These are phyloP conservation scores for Prinsepia uniflora DNA, from an alignment of 306 rosid species.

Conservation along the genomic window DNA sequence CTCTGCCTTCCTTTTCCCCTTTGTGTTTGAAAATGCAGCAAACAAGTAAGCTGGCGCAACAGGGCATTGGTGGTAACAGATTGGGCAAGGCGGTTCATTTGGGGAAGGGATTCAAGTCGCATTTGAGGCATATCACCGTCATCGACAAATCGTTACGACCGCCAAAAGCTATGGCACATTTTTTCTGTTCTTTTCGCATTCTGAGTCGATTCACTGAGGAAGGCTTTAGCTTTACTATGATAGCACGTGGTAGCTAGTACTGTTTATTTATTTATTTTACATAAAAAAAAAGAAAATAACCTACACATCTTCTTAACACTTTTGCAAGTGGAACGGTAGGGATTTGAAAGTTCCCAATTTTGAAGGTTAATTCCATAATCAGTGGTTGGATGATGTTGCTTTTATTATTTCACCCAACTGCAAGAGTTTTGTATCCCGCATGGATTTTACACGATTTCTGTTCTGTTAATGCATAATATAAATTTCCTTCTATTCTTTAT, in stretches of 20 bases:
- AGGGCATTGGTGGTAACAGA: slow-evolving; percentile 80
- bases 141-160: neutral
- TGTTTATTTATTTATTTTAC: no score
- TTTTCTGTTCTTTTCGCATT: no score
- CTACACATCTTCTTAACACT: neutral
- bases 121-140: slow-evolving; percentile 27
- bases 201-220: no score
- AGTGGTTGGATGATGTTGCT: neutral
- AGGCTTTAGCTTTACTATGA: no score
- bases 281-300: no score
- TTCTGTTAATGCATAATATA: no score
- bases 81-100: slow-evolving; percentile 76
- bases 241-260: no score
- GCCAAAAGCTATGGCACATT: neutral
- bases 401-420: neutral
- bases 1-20: neutral
- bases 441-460: no score
- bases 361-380: neutral
- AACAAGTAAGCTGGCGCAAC: slow-evolving; percentile 98
- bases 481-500: no score
- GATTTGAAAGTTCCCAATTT: neutral
- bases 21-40: slow-evolving; percentile 44
- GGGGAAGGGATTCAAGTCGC: slow-evolving; percentile 87
- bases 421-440: neutral
- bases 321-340: neutral